phyloP scores from a whole-genome alignment of 257 asterid genomes.

The Haberlea rhodopensis region DNA sequence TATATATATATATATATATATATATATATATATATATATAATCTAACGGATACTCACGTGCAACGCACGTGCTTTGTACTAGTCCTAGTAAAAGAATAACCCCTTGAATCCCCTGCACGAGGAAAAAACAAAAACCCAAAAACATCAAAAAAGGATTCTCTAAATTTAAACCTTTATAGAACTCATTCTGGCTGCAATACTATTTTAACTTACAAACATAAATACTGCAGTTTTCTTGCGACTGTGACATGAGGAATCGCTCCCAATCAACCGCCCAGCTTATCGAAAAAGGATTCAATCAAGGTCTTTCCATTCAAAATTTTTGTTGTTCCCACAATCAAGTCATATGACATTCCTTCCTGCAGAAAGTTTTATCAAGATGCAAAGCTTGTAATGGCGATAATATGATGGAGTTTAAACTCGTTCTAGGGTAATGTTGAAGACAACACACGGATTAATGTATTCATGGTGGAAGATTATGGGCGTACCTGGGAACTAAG shows the following conservation, averaged over 20 bases:
- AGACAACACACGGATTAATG: not conserved
- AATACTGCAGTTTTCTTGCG: not conserved
- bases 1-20: too few species aligned
- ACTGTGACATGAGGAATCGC: not conserved
- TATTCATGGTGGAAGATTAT: not conserved
- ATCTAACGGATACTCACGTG: too few species aligned
- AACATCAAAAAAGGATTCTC: not conserved
- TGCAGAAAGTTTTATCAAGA: constrained; percentile 27
- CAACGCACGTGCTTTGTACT: too few species aligned
- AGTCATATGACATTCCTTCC: constrained; percentile 93
- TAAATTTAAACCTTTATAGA: not conserved
- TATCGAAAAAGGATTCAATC: constrained; percentile 62
- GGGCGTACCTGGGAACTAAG: constrained; percentile 75
- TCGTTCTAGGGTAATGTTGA: constrained; percentile 1
- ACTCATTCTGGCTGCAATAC: not conserved
- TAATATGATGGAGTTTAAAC: not conserved
- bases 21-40: too few species aligned
- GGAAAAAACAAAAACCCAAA: too few species aligned
- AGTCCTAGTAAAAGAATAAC: too few species aligned
- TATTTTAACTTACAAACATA: not conserved
- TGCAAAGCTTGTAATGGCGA: not conserved
- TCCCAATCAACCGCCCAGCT: constrained; percentile 39
- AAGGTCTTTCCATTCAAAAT: constrained; percentile 66
- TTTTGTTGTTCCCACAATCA: constrained; percentile 83
- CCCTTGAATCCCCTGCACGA: too few species aligned